Evolutionary conservation across 305 asterid species (phyloP).

Genomic region (Fraxinus albicans): DNA sequence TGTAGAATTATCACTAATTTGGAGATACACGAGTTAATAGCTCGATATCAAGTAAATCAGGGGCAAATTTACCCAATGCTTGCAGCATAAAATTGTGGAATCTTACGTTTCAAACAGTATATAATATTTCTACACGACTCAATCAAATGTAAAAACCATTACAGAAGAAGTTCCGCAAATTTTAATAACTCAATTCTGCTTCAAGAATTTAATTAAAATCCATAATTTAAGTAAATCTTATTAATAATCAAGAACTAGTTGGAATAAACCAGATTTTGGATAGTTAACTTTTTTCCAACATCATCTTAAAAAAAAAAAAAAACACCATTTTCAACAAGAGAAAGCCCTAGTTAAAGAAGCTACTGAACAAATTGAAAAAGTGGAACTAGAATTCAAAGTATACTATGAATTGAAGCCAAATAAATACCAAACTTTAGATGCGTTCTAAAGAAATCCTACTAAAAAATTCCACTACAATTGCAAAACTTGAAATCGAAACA

Average conservation of each 20-base stretch:
- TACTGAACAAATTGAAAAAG: background rate
- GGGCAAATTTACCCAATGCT: background rate
- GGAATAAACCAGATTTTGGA: too few species aligned
- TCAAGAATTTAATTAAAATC: background rate
- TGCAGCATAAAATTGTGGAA: background rate
- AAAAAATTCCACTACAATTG: background rate
- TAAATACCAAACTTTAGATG: background rate
- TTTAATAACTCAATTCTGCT: background rate
- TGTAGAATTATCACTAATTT: background rate
- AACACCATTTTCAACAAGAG: background rate
- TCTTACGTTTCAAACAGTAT: background rate
- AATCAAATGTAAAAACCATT: background rate
- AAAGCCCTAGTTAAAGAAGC: background rate
- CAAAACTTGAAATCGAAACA: background rate
- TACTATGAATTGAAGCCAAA: background rate
- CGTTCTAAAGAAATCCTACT: background rate
- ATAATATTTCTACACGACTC: background rate
- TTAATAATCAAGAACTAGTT: background rate
- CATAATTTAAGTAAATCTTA: background rate
- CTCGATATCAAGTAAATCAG: background rate
- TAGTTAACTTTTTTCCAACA: background rate
- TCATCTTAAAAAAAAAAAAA: background rate
- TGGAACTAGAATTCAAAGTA: background rate
- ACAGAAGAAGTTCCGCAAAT: background rate
- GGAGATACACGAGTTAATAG: background rate